A percentile compares a stretch with the other conserved stretches of the same genome.
Conservation (phyloP, 805 yeast genomes). For the Suhomyces sp. region DNA sequence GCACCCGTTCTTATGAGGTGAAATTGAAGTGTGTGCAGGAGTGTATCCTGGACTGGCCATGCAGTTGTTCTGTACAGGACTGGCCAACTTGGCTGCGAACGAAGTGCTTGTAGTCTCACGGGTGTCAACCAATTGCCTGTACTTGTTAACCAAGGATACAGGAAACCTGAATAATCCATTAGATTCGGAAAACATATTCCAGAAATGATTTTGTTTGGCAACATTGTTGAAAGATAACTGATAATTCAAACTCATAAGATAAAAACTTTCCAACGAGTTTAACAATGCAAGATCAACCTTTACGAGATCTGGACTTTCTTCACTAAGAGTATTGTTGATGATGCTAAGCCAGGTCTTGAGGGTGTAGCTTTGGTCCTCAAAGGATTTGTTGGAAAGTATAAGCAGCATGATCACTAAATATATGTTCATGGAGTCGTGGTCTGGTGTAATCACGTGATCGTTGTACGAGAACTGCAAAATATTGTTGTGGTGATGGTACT, state of each 20-base stretch:
- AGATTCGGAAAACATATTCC: conserved; percentile 16
- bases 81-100: neutral
- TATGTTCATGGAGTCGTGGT: conserved; percentile 14
- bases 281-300: conserved; percentile 22
- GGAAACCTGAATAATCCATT: conserved; percentile 8
- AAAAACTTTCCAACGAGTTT: conserved; percentile 28
- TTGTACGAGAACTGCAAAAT: conserved; percentile 4
- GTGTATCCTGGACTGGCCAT: conserved; percentile 9
- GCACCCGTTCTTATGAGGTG: conserved; percentile 1
- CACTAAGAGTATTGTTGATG: conserved; percentile 10
- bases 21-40: neutral
- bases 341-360: conserved; percentile 45
- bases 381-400: conserved; percentile 39
- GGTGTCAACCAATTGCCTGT: conserved; percentile 10
- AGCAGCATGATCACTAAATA: conserved; percentile 25
- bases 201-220: conserved; percentile 19
- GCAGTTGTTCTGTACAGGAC: neutral
- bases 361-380: conserved; percentile 50
- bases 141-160: conserved; percentile 6
- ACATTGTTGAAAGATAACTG: conserved; percentile 23
- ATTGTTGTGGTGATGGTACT: conserved; percentile 14
- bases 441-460: conserved; percentile 5
- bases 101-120: neutral
- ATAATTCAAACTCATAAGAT: conserved; percentile 25
- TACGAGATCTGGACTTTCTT: conserved; percentile 2